These are phyloP conservation scores for Teunomyces funiuensis DNA, from an alignment of 805 yeast species.

Conservation along the genomic window DNA sequence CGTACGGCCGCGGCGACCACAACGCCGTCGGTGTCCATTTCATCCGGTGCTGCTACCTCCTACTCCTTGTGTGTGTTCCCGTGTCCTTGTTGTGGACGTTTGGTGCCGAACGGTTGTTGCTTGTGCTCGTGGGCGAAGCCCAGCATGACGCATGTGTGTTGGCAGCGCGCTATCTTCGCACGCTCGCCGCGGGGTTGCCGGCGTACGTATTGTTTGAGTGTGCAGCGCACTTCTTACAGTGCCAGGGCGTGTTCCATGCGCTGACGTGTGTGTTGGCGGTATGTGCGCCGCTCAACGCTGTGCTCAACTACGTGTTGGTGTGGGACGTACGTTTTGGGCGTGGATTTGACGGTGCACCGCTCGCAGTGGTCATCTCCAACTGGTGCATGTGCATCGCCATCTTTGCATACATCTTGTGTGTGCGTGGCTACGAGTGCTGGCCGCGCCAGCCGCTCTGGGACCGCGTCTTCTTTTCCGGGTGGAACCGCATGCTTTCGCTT, in stretches of 20 bases:
- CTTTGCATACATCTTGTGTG: slow-evolving; percentile 43
- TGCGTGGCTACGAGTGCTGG: slow-evolving; percentile 48
- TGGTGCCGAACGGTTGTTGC: slow-evolving; percentile 51
- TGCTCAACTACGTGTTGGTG: slow-evolving; percentile 66
- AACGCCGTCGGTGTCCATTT: slow-evolving; percentile 67
- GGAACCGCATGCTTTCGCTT: slow-evolving; percentile 62
- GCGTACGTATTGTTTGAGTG: slow-evolving; percentile 73
- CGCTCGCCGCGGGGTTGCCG: slow-evolving; percentile 65
- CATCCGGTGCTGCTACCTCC: slow-evolving; percentile 62
- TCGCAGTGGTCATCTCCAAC: slow-evolving; percentile 68
- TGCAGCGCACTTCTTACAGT: slow-evolving; percentile 69
- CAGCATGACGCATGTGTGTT: slow-evolving; percentile 36
- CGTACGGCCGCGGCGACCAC: slow-evolving; percentile 67
- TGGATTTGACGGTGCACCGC: slow-evolving; percentile 78
- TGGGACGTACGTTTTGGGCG: slow-evolving; percentile 56
- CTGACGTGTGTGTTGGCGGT: slow-evolving; percentile 67
- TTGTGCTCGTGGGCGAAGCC: slow-evolving; percentile 13
- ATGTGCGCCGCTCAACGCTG: slow-evolving; percentile 74
- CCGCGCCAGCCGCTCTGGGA: slow-evolving; percentile 30
- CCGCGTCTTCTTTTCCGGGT: slow-evolving; percentile 43
- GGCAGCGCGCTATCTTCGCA: slow-evolving; percentile 58
- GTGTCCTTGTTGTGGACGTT: slow-evolving; percentile 61
- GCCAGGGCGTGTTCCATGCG: slow-evolving; percentile 79
- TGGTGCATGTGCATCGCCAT: slow-evolving; percentile 67
- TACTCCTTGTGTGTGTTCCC: slow-evolving; percentile 51